These are phyloP conservation scores for Phytophthora boehmeriae DNA, from an alignment of 352 stramenopile genomes.

Conservation along the genomic window DNA sequence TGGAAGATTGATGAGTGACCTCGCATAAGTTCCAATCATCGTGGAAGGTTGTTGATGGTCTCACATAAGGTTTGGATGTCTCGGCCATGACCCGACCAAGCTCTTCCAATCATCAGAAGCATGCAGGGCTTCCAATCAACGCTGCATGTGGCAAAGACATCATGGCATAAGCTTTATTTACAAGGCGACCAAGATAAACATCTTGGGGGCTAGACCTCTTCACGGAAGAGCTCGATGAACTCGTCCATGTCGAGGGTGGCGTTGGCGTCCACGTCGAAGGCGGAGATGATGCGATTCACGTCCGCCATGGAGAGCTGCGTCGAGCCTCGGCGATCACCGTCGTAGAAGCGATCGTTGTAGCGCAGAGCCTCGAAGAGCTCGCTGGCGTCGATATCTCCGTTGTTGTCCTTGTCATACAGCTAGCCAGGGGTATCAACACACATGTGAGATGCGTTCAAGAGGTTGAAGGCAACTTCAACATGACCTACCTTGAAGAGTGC, in stretches of 20 bases:
- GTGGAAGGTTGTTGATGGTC: too few species aligned
- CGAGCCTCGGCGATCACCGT: conserved; percentile 37
- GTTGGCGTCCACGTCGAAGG: conserved; percentile 80
- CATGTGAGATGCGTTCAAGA: conserved; percentile 27
- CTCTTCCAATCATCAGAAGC: neutral
- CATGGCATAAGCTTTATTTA: neutral
- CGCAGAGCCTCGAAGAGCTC: conserved; percentile 69
- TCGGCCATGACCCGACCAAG: neutral
- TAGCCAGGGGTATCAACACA: conserved; percentile 9
- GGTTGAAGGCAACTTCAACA: conserved; percentile 29
- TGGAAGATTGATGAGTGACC: neutral
- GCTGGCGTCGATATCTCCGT: conserved; percentile 70
- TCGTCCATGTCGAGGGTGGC: conserved; percentile 73
- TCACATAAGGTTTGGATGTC: neutral
- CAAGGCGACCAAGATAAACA: too few species aligned
- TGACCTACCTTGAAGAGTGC: conserved; percentile 59
- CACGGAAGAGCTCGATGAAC: conserved; percentile 83
- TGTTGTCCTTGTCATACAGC: conserved; percentile 72
- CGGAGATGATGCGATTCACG: conserved; percentile 71
- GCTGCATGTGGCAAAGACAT: neutral
- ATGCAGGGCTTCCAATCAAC: conserved; percentile 1
- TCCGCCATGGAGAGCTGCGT: conserved; percentile 58
- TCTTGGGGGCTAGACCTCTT: conserved; percentile 46
- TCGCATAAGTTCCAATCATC: too few species aligned
- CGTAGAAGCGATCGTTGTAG: conserved; percentile 81